phyloP scores from a whole-genome alignment of 257 asterid genomes.

The Plantago elongata region DNA sequence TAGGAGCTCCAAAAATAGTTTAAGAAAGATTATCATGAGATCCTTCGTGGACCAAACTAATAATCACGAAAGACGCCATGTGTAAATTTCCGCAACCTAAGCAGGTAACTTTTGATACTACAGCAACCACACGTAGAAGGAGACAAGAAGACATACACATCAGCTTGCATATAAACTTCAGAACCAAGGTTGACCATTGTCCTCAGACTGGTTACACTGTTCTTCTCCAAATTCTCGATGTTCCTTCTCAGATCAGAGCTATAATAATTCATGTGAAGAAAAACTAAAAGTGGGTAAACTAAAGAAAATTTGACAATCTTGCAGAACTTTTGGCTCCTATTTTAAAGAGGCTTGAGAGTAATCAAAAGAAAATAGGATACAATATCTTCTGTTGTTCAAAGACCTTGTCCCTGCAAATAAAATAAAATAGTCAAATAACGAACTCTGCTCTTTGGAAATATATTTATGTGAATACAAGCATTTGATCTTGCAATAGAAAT shows the following conservation, averaged over 20 bases:
- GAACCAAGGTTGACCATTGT: slow-evolving; percentile 85
- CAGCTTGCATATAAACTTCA: slow-evolving; percentile 85
- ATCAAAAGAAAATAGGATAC: slow-evolving; percentile 58
- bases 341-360: slow-evolving; percentile 9
- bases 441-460: neutral
- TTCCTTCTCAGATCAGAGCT: slow-evolving; percentile 84
- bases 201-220: slow-evolving; percentile 68
- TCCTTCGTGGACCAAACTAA: too few species aligned
- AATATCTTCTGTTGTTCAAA: slow-evolving; percentile 79
- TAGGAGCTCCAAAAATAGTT: too few species aligned
- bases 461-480: neutral
- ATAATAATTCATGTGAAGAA: slow-evolving; percentile 33
- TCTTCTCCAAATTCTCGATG: slow-evolving; percentile 81
- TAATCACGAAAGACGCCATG: too few species aligned
- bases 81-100: too few species aligned
- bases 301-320: neutral
- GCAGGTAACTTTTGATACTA: too few species aligned
- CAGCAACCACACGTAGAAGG: slow-evolving; percentile 7
- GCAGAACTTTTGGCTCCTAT: neutral
- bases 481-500: neutral
- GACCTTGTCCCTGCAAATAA: slow-evolving; percentile 77
- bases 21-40: too few species aligned
- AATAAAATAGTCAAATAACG: slow-evolving; percentile 6
- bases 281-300: neutral
- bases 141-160: slow-evolving; percentile 52